These are phyloP conservation scores for Russula earlei DNA, from an alignment of 768 basidiomycete species.

Conservation along the genomic window DNA sequence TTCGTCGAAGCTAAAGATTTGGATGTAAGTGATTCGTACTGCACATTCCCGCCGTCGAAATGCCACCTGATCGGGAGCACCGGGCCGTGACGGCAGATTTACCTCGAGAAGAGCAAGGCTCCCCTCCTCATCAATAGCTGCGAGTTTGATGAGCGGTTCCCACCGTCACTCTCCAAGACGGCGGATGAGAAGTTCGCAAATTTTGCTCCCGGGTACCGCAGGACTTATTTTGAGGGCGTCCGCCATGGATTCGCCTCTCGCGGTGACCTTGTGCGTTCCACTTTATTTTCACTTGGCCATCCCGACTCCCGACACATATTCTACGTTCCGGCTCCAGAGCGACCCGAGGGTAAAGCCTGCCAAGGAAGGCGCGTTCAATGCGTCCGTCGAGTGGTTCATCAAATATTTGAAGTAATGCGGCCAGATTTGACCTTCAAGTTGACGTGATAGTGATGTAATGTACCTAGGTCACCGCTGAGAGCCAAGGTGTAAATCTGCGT, in stretches of 20 bases:
- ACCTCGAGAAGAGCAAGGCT: conserved; percentile 26
- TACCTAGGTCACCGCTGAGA: neutral
- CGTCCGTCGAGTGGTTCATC: conserved; percentile 29
- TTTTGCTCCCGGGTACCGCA: conserved; percentile 31
- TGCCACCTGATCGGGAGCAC: neutral
- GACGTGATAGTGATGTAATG: neutral
- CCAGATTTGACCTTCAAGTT: neutral
- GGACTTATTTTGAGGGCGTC: conserved; percentile 31
- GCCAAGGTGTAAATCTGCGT: neutral
- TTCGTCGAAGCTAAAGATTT: conserved; percentile 32
- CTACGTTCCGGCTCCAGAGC: conserved; percentile 18
- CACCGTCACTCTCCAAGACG: conserved; percentile 25
- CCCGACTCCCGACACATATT: conserved; percentile 11
- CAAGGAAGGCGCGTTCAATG: conserved; percentile 35
- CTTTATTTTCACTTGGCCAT: neutral
- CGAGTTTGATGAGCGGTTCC: conserved; percentile 29
- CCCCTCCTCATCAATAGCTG: conserved; percentile 38
- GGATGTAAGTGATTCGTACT: conserved; percentile 23
- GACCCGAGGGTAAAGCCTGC: conserved; percentile 27
- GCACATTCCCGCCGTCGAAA: neutral
- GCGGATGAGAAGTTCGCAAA: conserved; percentile 33
- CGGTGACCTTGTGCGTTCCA: conserved; percentile 26
- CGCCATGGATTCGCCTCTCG: conserved; percentile 38
- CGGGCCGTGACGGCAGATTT: conserved; percentile 28
- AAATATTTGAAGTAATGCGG: conserved; percentile 22